Base-by-base conservation (phyloP, 176 grass and related monocot genomes). In the Triticum turgidum region DNA sequence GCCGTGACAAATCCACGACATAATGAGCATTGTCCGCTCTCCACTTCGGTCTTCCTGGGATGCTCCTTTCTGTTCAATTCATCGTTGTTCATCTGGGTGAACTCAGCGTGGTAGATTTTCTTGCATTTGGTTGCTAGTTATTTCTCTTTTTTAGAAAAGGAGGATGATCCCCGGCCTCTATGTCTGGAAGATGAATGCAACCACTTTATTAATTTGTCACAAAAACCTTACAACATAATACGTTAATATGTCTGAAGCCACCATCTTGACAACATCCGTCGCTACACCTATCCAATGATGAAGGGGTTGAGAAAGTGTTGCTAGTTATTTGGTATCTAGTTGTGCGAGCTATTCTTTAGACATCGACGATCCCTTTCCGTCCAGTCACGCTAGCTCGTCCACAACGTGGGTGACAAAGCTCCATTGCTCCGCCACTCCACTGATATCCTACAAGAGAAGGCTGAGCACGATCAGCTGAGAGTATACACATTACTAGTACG, bases 371-470 rank as follows among this genome's bases (percentile, higher is more conserved):
- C 68, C 77, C 17, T 89, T 80, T 58, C 69, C 79, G 52, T 95
- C 91, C 25, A 95, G 76, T 69, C 88, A 76, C 9, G 78, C 49
- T 13, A 98, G 91, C 69, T 92, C 88, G 1, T 86, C 88, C 9
- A 94, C 88, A 24, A 92, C 96, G 73, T 24, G 91, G 76, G 96
- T 93, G 13, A 94, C 87, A 63, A 94, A 94, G 64, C 87, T 90
- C 96, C 96, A 98, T 65, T 95, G 91, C 37, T 94, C 93, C 4
- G 68, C 87, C 74, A 94, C 91, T 47, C 77, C 82, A 27, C 69
- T 79, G 61, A 98, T 80, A 85, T 83, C 91, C 96, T 98, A 87
- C 79, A 69, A 42, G 41, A 42, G 41, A 42, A 42, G 9, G 38
- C 38, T 41, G 38, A 41, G 38, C 38, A 41, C 39, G 39, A 9